Evolutionary conservation across 805 yeast species (phyloP).

Genomic region (Zygoascus flipseniorum): DNA sequence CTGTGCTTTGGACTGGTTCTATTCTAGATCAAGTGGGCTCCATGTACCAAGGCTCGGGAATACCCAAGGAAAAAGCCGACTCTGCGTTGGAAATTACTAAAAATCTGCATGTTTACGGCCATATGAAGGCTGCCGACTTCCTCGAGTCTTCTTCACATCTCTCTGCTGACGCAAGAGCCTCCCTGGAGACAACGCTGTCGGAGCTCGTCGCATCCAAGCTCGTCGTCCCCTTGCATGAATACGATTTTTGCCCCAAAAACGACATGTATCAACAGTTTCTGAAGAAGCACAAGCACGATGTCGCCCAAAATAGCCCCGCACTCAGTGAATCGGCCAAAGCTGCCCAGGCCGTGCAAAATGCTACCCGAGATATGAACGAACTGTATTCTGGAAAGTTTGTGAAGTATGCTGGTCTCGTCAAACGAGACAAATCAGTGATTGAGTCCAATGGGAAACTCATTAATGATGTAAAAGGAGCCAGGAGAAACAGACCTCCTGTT

Average conservation of each 20-base stretch:
- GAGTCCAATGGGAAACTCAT: not conserved
- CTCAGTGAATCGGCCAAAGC: constrained; percentile 48
- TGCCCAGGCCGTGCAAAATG: constrained; percentile 52
- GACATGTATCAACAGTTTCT: constrained; percentile 21
- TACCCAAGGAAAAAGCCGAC: constrained; percentile 22
- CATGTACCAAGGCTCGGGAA: constrained; percentile 2
- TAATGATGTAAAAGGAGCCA: not conserved
- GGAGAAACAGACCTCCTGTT: not conserved
- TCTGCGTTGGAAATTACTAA: constrained; percentile 47
- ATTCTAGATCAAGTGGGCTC: constrained; percentile 41
- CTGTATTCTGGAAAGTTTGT: constrained; percentile 14
- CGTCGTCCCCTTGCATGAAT: constrained; percentile 39
- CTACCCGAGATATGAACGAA: constrained; percentile 28
- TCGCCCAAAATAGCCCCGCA: constrained; percentile 8
- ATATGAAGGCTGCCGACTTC: constrained; percentile 49
- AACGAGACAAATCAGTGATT: not conserved
- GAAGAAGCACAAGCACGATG: constrained; percentile 12
- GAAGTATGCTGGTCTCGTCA: constrained; percentile 14
- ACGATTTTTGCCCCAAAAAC: constrained; percentile 28
- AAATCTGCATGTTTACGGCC: constrained; percentile 63
- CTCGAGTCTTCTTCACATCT: constrained; percentile 15
- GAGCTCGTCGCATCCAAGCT: constrained; percentile 42
- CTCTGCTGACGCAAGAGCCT: constrained; percentile 15
- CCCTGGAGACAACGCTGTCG: constrained; percentile 31
- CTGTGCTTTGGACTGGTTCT: constrained; percentile 69